Conservation (phyloP, 768 basidiomycete genomes). For the Clavulina sp. region DNA sequence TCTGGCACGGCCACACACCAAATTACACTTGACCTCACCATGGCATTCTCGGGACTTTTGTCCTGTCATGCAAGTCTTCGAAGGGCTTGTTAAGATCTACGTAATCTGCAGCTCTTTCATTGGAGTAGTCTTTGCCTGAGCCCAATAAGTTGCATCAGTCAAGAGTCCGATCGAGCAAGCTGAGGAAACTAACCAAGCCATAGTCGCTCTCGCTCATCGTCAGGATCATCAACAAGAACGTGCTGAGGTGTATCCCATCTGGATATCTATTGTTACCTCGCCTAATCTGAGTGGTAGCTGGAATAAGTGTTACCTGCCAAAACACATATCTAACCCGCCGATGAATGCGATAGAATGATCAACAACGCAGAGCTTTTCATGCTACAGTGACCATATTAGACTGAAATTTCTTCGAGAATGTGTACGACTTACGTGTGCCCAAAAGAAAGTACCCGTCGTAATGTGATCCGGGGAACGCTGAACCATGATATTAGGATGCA, state of each 20-base stretch:
- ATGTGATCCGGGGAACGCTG: constrained; percentile 97
- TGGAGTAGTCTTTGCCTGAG: constrained; percentile 86
- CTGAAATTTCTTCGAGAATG: background rate
- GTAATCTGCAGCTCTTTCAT: constrained; percentile 76
- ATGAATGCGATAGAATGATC: constrained; percentile 96
- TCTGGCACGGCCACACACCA: background rate
- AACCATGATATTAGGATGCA: constrained; percentile 89
- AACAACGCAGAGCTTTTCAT: constrained; percentile 95
- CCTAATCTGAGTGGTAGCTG: no score
- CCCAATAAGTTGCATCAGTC: background rate
- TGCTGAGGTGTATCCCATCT: constrained; percentile 99
- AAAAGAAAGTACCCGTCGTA: constrained; percentile 92
- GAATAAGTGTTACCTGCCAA: no score
- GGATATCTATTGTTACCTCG: no score
- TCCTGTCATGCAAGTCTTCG: constrained; percentile 89
- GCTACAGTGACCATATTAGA: constrained; percentile 17
- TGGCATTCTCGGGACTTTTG: constrained; percentile 84
- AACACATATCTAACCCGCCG: constrained; percentile 92
- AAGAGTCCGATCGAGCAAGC: constrained; percentile 9
- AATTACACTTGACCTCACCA: constrained; percentile 70
- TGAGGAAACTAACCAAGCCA: constrained; percentile 60
- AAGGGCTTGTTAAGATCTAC: constrained; percentile 72
- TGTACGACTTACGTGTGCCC: constrained; percentile 67
- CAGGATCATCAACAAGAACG: constrained; percentile 67
- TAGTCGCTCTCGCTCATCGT: constrained; percentile 37